These are phyloP conservation scores for Corchorus capsularis DNA, from an alignment of 345 rosid species.

Conservation along the genomic window DNA sequence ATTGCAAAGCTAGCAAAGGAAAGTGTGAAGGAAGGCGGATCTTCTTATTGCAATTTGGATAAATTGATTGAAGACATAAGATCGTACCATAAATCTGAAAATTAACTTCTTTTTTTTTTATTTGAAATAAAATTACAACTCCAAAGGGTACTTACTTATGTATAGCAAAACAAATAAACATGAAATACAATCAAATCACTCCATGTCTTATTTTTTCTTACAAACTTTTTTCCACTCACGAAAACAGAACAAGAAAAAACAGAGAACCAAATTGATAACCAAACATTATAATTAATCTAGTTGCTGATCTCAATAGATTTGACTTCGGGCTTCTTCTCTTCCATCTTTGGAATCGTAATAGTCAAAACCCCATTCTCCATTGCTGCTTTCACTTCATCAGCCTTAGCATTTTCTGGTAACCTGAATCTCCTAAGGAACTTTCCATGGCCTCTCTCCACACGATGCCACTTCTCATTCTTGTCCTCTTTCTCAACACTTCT, in stretches of 20 bases:
- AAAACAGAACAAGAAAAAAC: neutral
- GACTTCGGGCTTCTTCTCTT: constrained; percentile 20
- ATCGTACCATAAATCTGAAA: neutral
- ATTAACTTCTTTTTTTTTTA: no score
- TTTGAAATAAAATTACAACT: no score
- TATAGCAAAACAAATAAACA: no score
- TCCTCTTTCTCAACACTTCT: constrained; percentile 33
- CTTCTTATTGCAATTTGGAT: constrained; percentile 37
- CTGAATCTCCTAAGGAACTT: constrained; percentile 41
- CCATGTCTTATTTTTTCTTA: neutral
- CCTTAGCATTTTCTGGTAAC: constrained; percentile 39
- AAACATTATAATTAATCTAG: neutral
- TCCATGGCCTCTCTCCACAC: constrained; percentile 35
- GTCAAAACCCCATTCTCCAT: constrained; percentile 33
- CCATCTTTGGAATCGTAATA: constrained; percentile 17
- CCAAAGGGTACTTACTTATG: no score
- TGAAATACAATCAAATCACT: no score
- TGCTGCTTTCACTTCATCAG: constrained; percentile 28
- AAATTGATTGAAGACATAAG: constrained; percentile 30
- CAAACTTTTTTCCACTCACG: neutral
- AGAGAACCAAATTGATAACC: neutral
- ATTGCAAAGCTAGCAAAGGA: constrained; percentile 32
- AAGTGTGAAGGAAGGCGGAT: constrained; percentile 39
- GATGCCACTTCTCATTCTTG: constrained; percentile 41
- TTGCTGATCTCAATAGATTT: constrained; percentile 19